These are phyloP conservation scores for Avena insularis DNA, from an alignment of 176 grass and related monocot genomes.

Conservation along the genomic window DNA sequence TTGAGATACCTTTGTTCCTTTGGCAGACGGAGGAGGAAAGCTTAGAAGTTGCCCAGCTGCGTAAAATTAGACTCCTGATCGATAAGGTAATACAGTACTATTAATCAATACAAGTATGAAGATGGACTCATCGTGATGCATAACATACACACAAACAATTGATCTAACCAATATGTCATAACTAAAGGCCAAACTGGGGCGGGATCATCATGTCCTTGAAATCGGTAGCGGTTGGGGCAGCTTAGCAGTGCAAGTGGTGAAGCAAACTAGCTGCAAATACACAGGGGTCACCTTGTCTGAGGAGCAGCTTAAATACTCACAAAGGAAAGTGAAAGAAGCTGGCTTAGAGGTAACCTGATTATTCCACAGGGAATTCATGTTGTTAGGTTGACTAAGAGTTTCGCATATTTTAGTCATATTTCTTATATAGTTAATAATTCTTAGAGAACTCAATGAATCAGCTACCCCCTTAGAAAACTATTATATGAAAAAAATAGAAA, in stretches of 20 bases:
- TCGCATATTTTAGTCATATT: background rate
- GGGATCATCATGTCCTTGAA: constrained; percentile 62
- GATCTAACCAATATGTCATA: background rate
- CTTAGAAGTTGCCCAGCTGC: constrained; percentile 68
- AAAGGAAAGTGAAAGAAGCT: constrained; percentile 60
- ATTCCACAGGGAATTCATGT: too few species aligned
- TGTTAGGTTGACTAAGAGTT: background rate
- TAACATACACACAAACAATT: background rate
- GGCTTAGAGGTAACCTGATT: constrained; percentile 44
- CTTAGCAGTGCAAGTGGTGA: constrained; percentile 61
- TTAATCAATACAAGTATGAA: background rate
- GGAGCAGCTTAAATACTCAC: constrained; percentile 57
- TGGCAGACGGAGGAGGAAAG: constrained; percentile 70
- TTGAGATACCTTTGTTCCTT: background rate
- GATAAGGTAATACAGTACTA: constrained; percentile 63
- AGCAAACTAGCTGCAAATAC: constrained; percentile 64
- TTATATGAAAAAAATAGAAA: too few species aligned
- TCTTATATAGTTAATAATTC: background rate
- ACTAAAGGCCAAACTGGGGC: constrained; percentile 51
- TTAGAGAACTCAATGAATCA: background rate
- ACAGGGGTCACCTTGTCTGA: constrained; percentile 61
- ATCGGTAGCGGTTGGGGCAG: constrained; percentile 69
- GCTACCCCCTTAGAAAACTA: too few species aligned
- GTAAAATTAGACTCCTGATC: constrained; percentile 70
- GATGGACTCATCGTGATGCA: background rate